A percentile compares a stretch with the other conserved stretches of the same genome.
Evolutionary conservation across 2,329 filamentous ascomycete genomes (phyloP).

Genomic region (Chaetomiaceae sp.): DNA sequence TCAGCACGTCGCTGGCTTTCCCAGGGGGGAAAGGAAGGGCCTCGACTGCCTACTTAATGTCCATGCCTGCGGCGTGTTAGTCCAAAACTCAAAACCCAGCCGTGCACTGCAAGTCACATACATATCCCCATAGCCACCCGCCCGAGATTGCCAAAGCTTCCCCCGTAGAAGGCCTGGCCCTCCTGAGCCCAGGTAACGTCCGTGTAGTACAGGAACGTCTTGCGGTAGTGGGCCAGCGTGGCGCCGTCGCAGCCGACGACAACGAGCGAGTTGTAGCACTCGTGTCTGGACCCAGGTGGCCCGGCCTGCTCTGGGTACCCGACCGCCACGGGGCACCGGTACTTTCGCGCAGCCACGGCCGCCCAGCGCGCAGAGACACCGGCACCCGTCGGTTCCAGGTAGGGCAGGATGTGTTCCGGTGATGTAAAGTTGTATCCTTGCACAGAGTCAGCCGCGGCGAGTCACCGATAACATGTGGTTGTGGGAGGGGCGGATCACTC

Average conservation of each 20-base stretch:
- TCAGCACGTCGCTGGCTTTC: background rate
- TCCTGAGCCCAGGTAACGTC: slow-evolving; percentile 58
- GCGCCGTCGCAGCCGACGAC: slow-evolving; percentile 53
- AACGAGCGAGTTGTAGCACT: slow-evolving; percentile 52
- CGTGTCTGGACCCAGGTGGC: slow-evolving; percentile 36
- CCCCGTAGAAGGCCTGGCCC: slow-evolving; percentile 46
- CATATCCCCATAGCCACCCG: slow-evolving; percentile 53
- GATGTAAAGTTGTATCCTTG: slow-evolving; percentile 73
- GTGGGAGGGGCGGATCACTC: slow-evolving; percentile 19
- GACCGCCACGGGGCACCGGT: slow-evolving; percentile 61
- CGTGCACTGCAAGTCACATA: slow-evolving; percentile 6
- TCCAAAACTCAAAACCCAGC: background rate
- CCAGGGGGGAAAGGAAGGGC: background rate
- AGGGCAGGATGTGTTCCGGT: slow-evolving; percentile 59
- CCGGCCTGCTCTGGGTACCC: slow-evolving; percentile 70
- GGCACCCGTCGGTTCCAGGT: slow-evolving; percentile 58
- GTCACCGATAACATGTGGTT: background rate
- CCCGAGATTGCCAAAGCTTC: slow-evolving; percentile 42
- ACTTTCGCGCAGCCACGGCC: slow-evolving; percentile 55
- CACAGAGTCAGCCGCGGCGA: background rate
- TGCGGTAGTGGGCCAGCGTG: slow-evolving; percentile 54
- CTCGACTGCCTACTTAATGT: slow-evolving; percentile 46
- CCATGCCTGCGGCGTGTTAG: slow-evolving; percentile 40
- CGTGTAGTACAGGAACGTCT: slow-evolving; percentile 52
- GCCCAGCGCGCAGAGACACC: slow-evolving; percentile 70